Conservation (phyloP, 176 grass and related monocot species). For the Musa schizocarpa region DNA sequence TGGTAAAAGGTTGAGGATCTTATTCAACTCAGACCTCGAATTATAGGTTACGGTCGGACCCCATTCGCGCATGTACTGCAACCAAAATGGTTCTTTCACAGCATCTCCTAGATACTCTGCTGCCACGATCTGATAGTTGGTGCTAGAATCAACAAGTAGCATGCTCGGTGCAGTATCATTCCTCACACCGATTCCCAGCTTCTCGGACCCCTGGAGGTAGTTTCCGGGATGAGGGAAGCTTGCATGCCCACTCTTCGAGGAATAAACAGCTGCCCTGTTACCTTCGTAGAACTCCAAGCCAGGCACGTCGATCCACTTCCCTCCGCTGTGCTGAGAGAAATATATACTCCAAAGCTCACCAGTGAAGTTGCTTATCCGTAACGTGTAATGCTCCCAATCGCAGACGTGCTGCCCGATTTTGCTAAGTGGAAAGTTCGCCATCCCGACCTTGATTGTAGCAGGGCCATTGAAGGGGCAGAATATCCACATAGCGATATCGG, state of each 20-base stretch:
- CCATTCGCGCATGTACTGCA: constrained; percentile 22
- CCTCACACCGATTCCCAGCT: no score
- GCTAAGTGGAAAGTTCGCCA: constrained; percentile 52
- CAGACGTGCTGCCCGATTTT: constrained; percentile 66
- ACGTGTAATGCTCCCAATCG: constrained; percentile 94
- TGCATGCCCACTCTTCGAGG: neutral
- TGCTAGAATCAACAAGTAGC: no score
- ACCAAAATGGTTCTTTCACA: constrained; percentile 11
- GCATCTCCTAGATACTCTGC: constrained; percentile 34
- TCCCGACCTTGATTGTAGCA: constrained; percentile 65
- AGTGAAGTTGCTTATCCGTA: constrained; percentile 69
- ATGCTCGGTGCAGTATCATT: no score
- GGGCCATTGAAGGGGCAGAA: constrained; percentile 96
- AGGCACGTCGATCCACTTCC: no score
- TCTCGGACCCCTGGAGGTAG: no score
- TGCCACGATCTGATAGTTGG: no score
- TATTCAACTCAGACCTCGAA: no score
- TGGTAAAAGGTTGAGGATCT: no score
- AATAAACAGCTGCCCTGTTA: neutral
- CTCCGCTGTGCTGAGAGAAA: constrained; percentile 18
- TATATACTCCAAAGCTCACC: constrained; percentile 41
- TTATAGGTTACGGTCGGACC: constrained; percentile 27
- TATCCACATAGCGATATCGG: constrained; percentile 88
- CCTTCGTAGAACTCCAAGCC: no score
- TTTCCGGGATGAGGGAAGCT: no score